These are phyloP conservation scores for Lantana camara DNA, from an alignment of 257 asterid genomes.

Conservation along the genomic window DNA sequence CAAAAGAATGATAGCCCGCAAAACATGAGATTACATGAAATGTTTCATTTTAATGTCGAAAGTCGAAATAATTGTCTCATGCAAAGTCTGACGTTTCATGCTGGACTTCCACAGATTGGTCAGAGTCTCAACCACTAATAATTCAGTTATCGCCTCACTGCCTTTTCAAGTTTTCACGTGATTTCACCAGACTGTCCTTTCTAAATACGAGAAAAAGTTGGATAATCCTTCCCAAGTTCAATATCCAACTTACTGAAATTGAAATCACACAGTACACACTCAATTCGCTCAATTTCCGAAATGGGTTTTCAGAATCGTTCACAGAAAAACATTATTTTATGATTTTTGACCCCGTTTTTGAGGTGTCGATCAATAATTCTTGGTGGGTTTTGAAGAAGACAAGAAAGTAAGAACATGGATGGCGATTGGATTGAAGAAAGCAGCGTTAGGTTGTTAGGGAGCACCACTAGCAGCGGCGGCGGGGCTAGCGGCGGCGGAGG, in stretches of 20 bases:
- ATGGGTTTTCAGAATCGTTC: slow-evolving; percentile 20
- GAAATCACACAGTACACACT: no score
- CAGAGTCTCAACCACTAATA: slow-evolving; percentile 12
- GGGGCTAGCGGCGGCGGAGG: slow-evolving; percentile 43
- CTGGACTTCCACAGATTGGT: slow-evolving; percentile 1
- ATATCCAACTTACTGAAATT: background rate
- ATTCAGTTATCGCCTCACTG: background rate
- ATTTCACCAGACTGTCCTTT: background rate
- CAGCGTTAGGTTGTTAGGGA: slow-evolving; percentile 55
- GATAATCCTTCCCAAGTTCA: background rate
- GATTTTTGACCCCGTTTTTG: slow-evolving; percentile 2
- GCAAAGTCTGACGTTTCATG: background rate
- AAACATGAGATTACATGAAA: background rate
- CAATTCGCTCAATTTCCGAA: background rate
- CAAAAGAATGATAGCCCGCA: background rate
- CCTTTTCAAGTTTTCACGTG: slow-evolving; percentile 7
- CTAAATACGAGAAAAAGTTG: slow-evolving; percentile 4
- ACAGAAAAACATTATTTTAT: background rate
- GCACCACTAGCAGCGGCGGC: slow-evolving; percentile 40
- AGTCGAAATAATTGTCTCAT: slow-evolving; percentile 1
- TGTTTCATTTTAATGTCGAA: background rate
- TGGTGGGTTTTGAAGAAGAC: background rate
- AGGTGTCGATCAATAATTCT: slow-evolving; percentile 8
- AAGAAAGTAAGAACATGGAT: slow-evolving; percentile 39
- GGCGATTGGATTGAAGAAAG: slow-evolving; percentile 70